Evolutionary conservation across 2,329 filamentous ascomycete species (phyloP).

Genomic region (Fusarium sororula): DNA sequence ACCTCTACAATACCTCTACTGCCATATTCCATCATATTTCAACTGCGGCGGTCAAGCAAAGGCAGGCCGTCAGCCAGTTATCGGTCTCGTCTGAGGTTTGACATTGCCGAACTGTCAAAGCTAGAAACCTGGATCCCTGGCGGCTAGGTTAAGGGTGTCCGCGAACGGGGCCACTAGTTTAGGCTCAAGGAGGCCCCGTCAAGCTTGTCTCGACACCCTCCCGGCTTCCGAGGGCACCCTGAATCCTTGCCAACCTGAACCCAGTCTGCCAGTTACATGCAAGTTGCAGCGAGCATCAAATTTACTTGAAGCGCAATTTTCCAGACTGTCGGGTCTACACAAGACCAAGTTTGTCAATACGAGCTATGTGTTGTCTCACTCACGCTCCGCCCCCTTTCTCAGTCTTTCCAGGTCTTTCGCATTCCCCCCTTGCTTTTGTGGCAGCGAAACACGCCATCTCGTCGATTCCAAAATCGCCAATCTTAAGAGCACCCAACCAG

Average conservation of each 20-base stretch:
- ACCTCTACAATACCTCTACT: neutral
- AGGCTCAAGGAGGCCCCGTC: constrained; percentile 36
- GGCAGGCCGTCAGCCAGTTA: constrained; percentile 14
- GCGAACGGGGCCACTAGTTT: constrained; percentile 37
- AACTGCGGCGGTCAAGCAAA: neutral
- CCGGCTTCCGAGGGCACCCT: constrained; percentile 20
- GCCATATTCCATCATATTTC: neutral
- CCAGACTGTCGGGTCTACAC: constrained; percentile 48
- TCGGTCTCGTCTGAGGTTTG: constrained; percentile 20
- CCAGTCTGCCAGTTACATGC: constrained; percentile 29
- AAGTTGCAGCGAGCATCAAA: constrained; percentile 41
- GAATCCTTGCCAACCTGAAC: constrained; percentile 30
- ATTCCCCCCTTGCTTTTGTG: constrained; percentile 15
- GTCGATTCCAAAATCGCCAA: constrained; percentile 33
- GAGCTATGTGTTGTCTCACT: constrained; percentile 34
- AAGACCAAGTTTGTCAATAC: constrained; percentile 37
- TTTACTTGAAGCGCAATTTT: constrained; percentile 48
- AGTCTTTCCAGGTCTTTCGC: constrained; percentile 24
- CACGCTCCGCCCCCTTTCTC: constrained; percentile 25
- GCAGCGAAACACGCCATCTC: constrained; percentile 21
- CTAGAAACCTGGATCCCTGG: constrained; percentile 42
- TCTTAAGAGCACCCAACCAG: constrained; percentile 34
- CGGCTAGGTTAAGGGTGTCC: constrained; percentile 34
- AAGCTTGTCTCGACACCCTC: constrained; percentile 39
- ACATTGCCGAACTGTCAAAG: constrained; percentile 44